phyloP scores from a whole-genome alignment of 345 rosid genomes.

The Cardiospermum halicacabum region DNA sequence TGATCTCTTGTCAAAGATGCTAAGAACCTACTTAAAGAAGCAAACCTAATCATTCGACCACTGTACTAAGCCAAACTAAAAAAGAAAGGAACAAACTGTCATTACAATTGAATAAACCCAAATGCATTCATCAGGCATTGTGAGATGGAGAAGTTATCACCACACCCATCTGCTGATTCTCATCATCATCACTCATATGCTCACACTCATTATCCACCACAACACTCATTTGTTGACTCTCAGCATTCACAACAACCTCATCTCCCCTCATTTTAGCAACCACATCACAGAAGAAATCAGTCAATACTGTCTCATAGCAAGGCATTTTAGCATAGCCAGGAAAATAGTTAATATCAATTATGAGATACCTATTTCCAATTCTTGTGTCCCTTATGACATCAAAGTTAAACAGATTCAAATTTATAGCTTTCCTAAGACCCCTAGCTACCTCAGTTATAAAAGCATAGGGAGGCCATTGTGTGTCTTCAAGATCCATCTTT shows the following conservation, averaged over 20 bases:
- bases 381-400: slow-evolving; percentile 59
- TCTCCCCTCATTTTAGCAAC: slow-evolving; percentile 15
- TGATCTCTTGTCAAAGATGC: slow-evolving; percentile 12
- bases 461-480: slow-evolving; percentile 43
- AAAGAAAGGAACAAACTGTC: slow-evolving; percentile 11
- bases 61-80: slow-evolving; percentile 17
- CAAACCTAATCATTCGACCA: slow-evolving; percentile 28
- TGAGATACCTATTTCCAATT: slow-evolving; percentile 39
- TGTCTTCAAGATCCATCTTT: slow-evolving; percentile 33
- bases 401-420: slow-evolving; percentile 53
- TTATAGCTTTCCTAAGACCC: slow-evolving; percentile 45
- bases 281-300: slow-evolving; percentile 46
- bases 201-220: too few relatives aligned
- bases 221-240: neutral
- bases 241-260: neutral
- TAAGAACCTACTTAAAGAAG: too few relatives aligned
- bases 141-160: too few relatives aligned
- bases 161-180: too few relatives aligned
- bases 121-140: slow-evolving; percentile 3
- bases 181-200: too few relatives aligned
- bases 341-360: slow-evolving; percentile 64
- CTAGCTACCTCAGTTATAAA: slow-evolving; percentile 39
- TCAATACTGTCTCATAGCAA: slow-evolving; percentile 41
- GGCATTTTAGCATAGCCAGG: slow-evolving; percentile 69
- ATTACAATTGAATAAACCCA: slow-evolving; percentile 4